Percentiles rank a stretch among this genome's conserved stretches.
Conservation (phyloP, 108 stramenopile species). For the Poteriospumella lacustris region DNA sequence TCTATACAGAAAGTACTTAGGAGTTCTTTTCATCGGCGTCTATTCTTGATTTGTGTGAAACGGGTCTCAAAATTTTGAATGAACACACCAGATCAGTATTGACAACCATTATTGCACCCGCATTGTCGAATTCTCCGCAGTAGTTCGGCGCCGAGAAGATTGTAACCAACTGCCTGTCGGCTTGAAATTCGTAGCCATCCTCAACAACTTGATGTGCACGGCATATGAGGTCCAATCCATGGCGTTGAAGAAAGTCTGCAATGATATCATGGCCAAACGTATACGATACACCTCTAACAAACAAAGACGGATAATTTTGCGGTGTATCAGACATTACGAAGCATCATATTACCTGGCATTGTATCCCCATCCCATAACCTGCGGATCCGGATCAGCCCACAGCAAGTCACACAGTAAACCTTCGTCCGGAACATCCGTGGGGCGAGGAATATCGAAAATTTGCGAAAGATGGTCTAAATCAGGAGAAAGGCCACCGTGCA, state of each 20-base stretch:
- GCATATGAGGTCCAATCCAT: slow-evolving; percentile 49
- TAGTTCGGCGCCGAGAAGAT: slow-evolving; percentile 45
- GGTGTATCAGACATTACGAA: not conserved
- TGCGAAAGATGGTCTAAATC: slow-evolving; percentile 69
- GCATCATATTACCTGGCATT: slow-evolving; percentile 18
- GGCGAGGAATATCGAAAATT: slow-evolving; percentile 71
- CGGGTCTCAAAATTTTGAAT: slow-evolving; percentile 28
- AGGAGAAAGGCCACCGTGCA: slow-evolving; percentile 63
- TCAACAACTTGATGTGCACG: slow-evolving; percentile 53
- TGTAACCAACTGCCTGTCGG: slow-evolving; percentile 46
- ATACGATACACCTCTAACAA: slow-evolving; percentile 43
- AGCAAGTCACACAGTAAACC: slow-evolving; percentile 86
- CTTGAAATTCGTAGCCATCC: slow-evolving; percentile 53
- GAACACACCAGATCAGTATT: slow-evolving; percentile 12
- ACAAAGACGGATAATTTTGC: not conserved
- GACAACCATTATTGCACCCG: slow-evolving; percentile 29
- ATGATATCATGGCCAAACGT: slow-evolving; percentile 52
- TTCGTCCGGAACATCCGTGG: slow-evolving; percentile 82
- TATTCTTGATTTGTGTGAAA: slow-evolving; percentile 19
- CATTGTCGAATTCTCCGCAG: slow-evolving; percentile 33
- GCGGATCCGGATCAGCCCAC: slow-evolving; percentile 84
- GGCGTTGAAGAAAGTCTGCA: slow-evolving; percentile 40
- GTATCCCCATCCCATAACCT: slow-evolving; percentile 56
- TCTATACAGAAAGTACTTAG: no score
- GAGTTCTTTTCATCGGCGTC: not conserved